Evolutionary conservation across 208 protist species (phyloP).

Genomic region (Wallacemonas rigidus): DNA sequence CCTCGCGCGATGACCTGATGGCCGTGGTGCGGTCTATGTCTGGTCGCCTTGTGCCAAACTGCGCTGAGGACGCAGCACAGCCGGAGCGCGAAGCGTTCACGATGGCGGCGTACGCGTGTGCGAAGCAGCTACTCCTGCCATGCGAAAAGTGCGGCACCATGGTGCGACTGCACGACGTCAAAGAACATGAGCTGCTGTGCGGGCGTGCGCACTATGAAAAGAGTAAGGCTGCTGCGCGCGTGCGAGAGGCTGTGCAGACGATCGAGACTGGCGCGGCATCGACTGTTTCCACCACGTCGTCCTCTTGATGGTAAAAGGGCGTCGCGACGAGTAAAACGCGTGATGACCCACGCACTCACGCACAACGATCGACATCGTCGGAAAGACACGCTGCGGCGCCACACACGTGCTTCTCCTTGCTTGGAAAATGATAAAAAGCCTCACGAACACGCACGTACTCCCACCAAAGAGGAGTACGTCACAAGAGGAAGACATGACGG

Average conservation of each 20-base stretch:
- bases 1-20: constrained; percentile 19
- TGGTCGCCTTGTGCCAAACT: constrained; percentile 25
- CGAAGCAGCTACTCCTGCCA: constrained; percentile 55
- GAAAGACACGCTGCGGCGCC: no score
- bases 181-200: constrained; percentile 75
- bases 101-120: constrained; percentile 41
- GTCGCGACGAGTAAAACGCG: background rate
- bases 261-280: constrained; percentile 25
- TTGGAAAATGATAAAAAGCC: no score
- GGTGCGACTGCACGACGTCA: constrained; percentile 68
- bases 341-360: no score
- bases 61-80: constrained; percentile 19
- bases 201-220: constrained; percentile 41
- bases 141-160: constrained; percentile 58
- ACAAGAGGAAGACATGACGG: no score
- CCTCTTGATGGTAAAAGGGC: background rate
- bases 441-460: no score
- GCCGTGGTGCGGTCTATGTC: background rate
- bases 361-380: no score
- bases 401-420: no score
- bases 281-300: background rate
- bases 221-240: constrained; percentile 43
- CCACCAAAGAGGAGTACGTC: no score
- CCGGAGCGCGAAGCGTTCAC: constrained; percentile 44
- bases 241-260: constrained; percentile 27